Evolutionary conservation across 2,329 filamentous ascomycete species (phyloP).

Genomic region (Penicillium polonicum): DNA sequence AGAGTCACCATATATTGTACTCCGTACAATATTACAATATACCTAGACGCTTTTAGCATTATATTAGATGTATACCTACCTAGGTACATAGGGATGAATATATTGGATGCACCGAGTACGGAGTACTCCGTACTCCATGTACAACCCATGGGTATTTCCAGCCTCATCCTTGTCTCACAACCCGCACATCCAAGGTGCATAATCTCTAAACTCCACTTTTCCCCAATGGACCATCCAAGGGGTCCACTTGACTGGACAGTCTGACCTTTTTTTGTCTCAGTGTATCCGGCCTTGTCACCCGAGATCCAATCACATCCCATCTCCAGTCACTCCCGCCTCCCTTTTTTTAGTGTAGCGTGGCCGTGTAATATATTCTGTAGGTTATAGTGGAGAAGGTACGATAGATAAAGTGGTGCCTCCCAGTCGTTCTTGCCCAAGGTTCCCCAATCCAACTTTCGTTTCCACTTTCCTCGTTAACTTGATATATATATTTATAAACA

Average conservation of each 20-base stretch:
- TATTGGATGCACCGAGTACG: too few relatives aligned
- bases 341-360: slow-evolving; percentile 5
- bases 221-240: background rate
- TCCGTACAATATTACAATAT: too few relatives aligned
- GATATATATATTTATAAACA: slow-evolving; percentile 1
- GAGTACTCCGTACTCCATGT: background rate
- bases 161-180: background rate
- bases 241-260: slow-evolving; percentile 3
- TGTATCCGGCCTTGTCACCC: background rate
- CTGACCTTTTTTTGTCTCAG: slow-evolving; percentile 5
- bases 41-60: too few relatives aligned
- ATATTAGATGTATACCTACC: too few relatives aligned
- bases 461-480: slow-evolving; percentile 7
- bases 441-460: slow-evolving; percentile 8
- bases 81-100: too few relatives aligned
- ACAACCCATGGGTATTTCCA: background rate
- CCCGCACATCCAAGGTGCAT: background rate
- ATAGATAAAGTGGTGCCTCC: slow-evolving; percentile 1
- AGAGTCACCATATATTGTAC: background rate
- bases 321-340: slow-evolving; percentile 7
- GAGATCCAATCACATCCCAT: background rate
- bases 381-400: background rate
- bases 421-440: background rate
- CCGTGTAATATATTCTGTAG: background rate
- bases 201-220: background rate